phyloP scores from a whole-genome alignment of 2,329 filamentous ascomycete species.

The Sarocladium strictum region DNA sequence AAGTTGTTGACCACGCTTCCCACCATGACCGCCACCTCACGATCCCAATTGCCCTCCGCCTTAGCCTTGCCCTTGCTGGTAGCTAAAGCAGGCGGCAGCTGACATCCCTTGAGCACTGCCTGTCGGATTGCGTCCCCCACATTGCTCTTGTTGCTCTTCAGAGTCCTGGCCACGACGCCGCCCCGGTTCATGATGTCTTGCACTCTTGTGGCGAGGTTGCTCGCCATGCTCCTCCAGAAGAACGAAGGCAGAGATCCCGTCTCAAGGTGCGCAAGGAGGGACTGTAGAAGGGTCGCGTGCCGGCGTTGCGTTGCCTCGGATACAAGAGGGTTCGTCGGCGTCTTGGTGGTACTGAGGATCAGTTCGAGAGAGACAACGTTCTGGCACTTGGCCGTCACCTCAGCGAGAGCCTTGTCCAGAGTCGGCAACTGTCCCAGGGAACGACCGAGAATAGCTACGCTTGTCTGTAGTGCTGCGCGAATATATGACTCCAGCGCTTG shows the following conservation, averaged over 20 bases:
- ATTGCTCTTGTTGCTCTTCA: conserved; percentile 67
- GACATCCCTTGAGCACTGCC: conserved; percentile 74
- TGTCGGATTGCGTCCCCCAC: conserved; percentile 75
- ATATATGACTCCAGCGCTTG: conserved; percentile 76
- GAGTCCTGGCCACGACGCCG: conserved; percentile 74
- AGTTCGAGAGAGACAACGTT: conserved; percentile 85
- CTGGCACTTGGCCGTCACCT: conserved; percentile 79
- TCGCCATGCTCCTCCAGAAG: conserved; percentile 88
- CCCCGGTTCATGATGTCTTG: conserved; percentile 80
- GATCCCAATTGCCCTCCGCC: conserved; percentile 63
- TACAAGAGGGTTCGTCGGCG: conserved; percentile 64
- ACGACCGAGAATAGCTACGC: conserved; percentile 66
- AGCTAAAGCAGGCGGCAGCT: conserved; percentile 52
- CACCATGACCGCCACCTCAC: conserved; percentile 93
- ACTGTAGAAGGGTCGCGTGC: conserved; percentile 53
- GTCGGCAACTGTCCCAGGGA: conserved; percentile 74
- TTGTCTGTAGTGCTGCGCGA: conserved; percentile 72
- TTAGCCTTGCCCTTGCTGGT: conserved; percentile 38
- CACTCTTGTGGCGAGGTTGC: conserved; percentile 67
- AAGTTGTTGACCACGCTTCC: conserved; percentile 65
- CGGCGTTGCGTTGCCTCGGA: conserved; percentile 28
- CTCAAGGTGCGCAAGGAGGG: conserved; percentile 72
- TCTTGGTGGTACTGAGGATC: conserved; percentile 62
- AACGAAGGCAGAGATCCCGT: conserved; percentile 82
- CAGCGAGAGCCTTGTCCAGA: conserved; percentile 73